Conservation (phyloP, 2,329 filamentous ascomycete species). For the Fusarium haematococcum region DNA sequence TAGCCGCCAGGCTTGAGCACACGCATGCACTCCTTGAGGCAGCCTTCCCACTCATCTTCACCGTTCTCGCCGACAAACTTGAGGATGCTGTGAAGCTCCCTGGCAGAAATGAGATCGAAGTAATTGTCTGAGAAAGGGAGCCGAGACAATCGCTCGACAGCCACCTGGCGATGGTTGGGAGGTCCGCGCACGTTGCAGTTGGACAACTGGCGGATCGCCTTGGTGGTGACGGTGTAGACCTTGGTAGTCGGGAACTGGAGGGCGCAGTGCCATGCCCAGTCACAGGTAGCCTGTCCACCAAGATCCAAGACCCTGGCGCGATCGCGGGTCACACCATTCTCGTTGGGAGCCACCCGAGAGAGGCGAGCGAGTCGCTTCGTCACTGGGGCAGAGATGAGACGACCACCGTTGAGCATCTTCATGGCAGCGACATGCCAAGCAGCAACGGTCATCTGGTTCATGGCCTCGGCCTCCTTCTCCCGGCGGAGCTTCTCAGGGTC, state of each 20-base stretch:
- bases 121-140: constrained; percentile 87
- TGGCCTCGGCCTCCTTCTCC: constrained; percentile 85
- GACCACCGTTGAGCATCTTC: constrained; percentile 73
- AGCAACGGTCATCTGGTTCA: constrained; percentile 74
- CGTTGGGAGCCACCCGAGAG: constrained; percentile 60
- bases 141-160: constrained; percentile 79
- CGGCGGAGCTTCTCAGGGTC: constrained; percentile 72
- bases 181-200: constrained; percentile 85
- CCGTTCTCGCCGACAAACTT: constrained; percentile 77
- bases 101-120: constrained; percentile 92
- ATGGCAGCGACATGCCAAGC: constrained; percentile 72
- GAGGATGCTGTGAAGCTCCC: constrained; percentile 86
- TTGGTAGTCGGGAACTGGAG: constrained; percentile 86
- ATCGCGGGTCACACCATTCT: constrained; percentile 59
- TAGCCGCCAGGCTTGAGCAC: constrained; percentile 94
- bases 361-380: constrained; percentile 70
- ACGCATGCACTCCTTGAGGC: constrained; percentile 86
- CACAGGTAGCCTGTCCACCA: constrained; percentile 84
- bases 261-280: constrained; percentile 97
- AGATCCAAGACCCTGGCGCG: constrained; percentile 84
- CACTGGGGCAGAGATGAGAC: constrained; percentile 72
- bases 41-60: constrained; percentile 88
- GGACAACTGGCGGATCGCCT: constrained; percentile 75
- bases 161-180: constrained; percentile 85
- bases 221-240: constrained; percentile 88